Evolutionary conservation across 352 stramenopile species (phyloP), one percentile per base, ranked within the genome.

Genomic region (Pythium folliculosum): DNA sequence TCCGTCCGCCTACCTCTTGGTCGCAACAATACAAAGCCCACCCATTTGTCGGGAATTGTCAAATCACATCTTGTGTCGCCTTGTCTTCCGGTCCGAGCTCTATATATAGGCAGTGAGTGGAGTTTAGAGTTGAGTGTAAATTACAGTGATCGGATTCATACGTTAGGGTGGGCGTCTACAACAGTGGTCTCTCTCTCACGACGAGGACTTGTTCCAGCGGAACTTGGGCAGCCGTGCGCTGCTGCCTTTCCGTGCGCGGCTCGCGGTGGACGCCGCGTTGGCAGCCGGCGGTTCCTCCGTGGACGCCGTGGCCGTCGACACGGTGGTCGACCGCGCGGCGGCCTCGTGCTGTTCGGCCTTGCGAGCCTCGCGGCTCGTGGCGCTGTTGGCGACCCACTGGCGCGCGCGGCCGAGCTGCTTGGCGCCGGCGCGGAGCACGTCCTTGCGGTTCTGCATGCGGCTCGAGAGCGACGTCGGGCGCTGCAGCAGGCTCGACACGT

Each of bases 351-450:
- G 54, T 2, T 35, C 40, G 19, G 23, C 48, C 32, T 58, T 65
- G n/a, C 25, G 21, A 30, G 51, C 32, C 43, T 61, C 53, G 17
- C 38, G 35, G 35, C 53, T 60, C 27, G 43, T 49, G 10, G 35
- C 53, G 37, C 53, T 60, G 19, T 32, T 69, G 6, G 49, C 50
- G 50, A 69, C 43, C 44, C 47, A 60, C 54, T 63, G 16, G n/a
- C 57, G 55, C 22, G 64, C 64, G 19, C 57, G 57, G 23, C 59
- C 47, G 10, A 66, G 22, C 22, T 66, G 43, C 25, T 63, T 97
- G 60, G 96, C 92, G 51, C 97, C 97, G 21, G 97, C 97, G 61
- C 97, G 90, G 76, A 94, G 63, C 38, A 95, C 63, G 14, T 58
- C 55, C 21, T 61, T 60, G 16, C 63, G 43, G 17, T 45, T 47